phyloP scores from a whole-genome alignment of 192 early-diverging fungal genomes.

The Backusella liffmaniae region DNA sequence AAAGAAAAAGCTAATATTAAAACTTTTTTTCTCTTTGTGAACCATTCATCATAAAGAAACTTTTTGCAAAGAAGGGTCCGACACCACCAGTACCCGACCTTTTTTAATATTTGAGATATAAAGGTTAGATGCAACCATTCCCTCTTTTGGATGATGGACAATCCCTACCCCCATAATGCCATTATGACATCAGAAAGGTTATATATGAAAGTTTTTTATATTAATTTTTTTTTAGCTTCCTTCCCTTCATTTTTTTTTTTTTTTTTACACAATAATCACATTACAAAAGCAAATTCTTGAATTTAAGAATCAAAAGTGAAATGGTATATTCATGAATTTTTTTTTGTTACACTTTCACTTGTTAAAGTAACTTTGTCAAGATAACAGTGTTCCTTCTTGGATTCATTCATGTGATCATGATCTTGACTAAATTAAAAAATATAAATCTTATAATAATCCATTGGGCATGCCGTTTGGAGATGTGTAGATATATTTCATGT shows the following conservation, averaged over 20 bases:
- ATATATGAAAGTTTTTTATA: not conserved
- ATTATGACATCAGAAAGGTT: not conserved
- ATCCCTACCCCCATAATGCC: not conserved
- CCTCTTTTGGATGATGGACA: not conserved
- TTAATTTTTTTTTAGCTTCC: not conserved
- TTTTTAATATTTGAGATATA: not conserved
- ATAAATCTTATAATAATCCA: not conserved
- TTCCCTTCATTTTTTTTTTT: not conserved
- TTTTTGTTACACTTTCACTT: not conserved
- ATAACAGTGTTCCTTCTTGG: not conserved
- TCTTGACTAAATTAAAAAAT: not conserved
- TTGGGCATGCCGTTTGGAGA: too few relatives aligned
- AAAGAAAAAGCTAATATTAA: not conserved
- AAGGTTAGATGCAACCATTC: not conserved
- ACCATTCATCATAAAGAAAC: not conserved
- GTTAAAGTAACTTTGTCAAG: not conserved
- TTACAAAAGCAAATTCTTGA: not conserved
- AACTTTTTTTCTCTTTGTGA: not conserved
- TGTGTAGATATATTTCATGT: not conserved
- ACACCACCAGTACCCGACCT: not conserved
- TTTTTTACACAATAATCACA: not conserved
- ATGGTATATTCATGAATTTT: not conserved
- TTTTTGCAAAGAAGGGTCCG: not conserved
- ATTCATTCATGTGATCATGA: not conserved
- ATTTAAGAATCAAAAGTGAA: not conserved